phyloP scores from a whole-genome alignment of 768 basidiomycete species.

The Tylopilus subfusipes region DNA sequence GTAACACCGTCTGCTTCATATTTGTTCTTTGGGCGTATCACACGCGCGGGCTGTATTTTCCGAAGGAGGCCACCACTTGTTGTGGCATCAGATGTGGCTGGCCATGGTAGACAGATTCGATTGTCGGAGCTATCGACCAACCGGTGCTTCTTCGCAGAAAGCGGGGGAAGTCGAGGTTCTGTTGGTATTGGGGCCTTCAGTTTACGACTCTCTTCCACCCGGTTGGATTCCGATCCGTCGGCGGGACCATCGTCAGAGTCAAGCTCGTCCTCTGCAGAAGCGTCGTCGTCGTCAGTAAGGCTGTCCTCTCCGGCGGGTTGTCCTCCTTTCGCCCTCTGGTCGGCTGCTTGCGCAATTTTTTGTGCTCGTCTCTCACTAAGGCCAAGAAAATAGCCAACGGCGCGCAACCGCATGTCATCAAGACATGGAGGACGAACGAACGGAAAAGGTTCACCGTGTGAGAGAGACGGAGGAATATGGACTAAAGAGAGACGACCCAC shows the following conservation, averaged over 20 bases:
- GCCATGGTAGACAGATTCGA: constrained; percentile 22
- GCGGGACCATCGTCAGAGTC: constrained; percentile 35
- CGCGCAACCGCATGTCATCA: background rate
- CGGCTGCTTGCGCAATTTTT: constrained; percentile 51
- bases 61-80: constrained; percentile 6
- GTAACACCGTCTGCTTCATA: constrained; percentile 21
- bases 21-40: constrained; percentile 27
- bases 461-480: background rate
- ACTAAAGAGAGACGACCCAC: constrained; percentile 40
- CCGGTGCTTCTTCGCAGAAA: constrained; percentile 25
- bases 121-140: constrained; percentile 14
- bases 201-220: constrained; percentile 26
- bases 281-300: constrained; percentile 27
- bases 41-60: constrained; percentile 25
- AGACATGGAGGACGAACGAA: constrained; percentile 1
- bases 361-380: constrained; percentile 54
- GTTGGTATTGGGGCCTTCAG: constrained; percentile 19
- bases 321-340: constrained; percentile 39
- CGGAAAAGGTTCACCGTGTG: constrained; percentile 8
- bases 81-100: constrained; percentile 15
- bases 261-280: constrained; percentile 33
- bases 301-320: constrained; percentile 26
- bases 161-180: constrained; percentile 18
- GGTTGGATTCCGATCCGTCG: constrained; percentile 21
- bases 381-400: constrained; percentile 1